Percentiles rank a stretch among this genome's conserved stretches.
These are phyloP conservation scores for Kluyveromyces nonfermentans DNA, from an alignment of 805 yeast genomes.

Conservation along the genomic window DNA sequence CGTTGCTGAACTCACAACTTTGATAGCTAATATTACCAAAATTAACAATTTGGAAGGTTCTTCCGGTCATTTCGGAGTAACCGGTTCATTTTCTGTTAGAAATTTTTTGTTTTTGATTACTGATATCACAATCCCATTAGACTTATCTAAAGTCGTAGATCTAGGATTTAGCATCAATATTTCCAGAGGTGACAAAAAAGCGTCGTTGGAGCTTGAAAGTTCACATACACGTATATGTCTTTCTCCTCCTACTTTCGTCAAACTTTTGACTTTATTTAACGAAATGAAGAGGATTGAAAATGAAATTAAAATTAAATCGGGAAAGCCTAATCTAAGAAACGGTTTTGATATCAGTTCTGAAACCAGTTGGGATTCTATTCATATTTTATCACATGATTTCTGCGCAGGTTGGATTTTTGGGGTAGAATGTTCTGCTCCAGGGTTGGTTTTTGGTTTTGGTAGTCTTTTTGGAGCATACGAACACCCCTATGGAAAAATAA, in stretches of 20 bases:
- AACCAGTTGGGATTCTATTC: constrained; percentile 35
- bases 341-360: constrained; percentile 18
- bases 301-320: not conserved
- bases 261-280: constrained; percentile 31
- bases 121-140: constrained; percentile 27
- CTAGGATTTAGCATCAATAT: constrained; percentile 35
- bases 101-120: constrained; percentile 25
- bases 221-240: constrained; percentile 49
- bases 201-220: constrained; percentile 48
- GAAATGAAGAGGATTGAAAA: constrained; percentile 6
- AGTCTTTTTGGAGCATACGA: constrained; percentile 58
- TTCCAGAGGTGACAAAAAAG: constrained; percentile 22
- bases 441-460: constrained; percentile 73
- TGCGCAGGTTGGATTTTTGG: constrained; percentile 76
- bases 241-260: constrained; percentile 41
- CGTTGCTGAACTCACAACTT: constrained; percentile 21
- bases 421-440: constrained; percentile 41
- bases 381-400: constrained; percentile 50
- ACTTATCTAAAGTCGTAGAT: constrained; percentile 37
- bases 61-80: not conserved
- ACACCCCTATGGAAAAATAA: constrained; percentile 53
- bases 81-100: constrained; percentile 5
- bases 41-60: not conserved
- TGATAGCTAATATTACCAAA: constrained; percentile 14
- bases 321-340: not conserved